These are phyloP conservation scores for Clathrus columnatus DNA, from an alignment of 768 basidiomycete genomes.

Conservation along the genomic window DNA sequence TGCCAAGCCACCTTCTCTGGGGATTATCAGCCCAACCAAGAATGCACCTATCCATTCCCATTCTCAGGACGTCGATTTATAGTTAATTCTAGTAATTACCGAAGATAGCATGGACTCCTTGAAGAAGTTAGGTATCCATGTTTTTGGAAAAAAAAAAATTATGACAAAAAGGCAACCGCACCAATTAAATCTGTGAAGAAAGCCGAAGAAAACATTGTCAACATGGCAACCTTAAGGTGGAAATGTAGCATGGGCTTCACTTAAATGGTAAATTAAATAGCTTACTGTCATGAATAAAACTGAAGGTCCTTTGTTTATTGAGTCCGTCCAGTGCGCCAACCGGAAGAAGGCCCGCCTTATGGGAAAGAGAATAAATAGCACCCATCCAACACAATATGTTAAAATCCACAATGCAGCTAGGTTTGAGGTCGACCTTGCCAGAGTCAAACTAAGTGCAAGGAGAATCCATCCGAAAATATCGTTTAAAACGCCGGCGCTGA, in stretches of 20 bases:
- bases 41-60: constrained; percentile 29
- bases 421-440: constrained; percentile 33
- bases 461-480: constrained; percentile 26
- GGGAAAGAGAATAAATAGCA: constrained; percentile 28
- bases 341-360: constrained; percentile 26
- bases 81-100: neutral
- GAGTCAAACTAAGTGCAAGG: constrained; percentile 26
- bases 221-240: constrained; percentile 17
- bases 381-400: constrained; percentile 31
- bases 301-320: constrained; percentile 30
- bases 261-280: neutral
- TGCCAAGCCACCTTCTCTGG: constrained; percentile 32
- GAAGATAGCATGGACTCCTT: neutral
- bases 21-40: constrained; percentile 34
- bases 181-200: constrained; percentile 36
- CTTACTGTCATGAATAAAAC: constrained; percentile 31
- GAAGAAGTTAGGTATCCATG: neutral
- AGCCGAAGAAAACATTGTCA: constrained; percentile 33
- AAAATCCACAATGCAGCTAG: constrained; percentile 36
- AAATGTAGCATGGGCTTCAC: neutral
- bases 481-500: constrained; percentile 34
- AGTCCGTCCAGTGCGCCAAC: constrained; percentile 27
- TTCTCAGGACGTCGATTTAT: constrained; percentile 1
- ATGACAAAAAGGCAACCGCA: constrained; percentile 17
- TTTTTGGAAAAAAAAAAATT: neutral